Base-by-base conservation (phyloP, 139 green algal genomes). In the Coelastrella sp. region DNA sequence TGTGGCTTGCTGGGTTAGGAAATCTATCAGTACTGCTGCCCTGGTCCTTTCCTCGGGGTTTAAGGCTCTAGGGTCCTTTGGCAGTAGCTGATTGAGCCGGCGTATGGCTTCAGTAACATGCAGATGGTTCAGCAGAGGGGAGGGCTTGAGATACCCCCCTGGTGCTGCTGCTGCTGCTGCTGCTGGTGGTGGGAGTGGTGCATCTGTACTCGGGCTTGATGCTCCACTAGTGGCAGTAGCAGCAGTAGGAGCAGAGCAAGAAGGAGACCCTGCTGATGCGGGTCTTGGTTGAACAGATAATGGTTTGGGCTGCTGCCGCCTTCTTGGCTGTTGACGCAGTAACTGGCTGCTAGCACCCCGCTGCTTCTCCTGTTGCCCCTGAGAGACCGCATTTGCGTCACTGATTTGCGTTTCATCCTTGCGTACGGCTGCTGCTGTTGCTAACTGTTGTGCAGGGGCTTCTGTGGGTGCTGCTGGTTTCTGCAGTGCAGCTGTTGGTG, bases 91-190 rank as follows among this genome's bases (percentile, higher is more conserved):
- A 5, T 4, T 19, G 21, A 82, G 53, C 53, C 35, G 51, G 21
- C 53, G 34, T 9, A 82, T 23, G 5, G 75, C 75, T 40, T 82
- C 75, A 27, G 75, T 82, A 13, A 82, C 53, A 57, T 82, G 75
- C 53, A 82, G 21, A 53, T 57, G 6, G 35, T 82, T 82, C 2
- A 82, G 53, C 23, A 60, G 25, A 15, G 53, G 35, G 17, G 50
- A 34, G 9, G 34, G 72, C 69, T 45, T 41, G 23, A 23, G n/a
- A 0, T 38, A 8, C 35, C 19, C 51, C 37, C 15, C 51, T 81
- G 50, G 50, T 69, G 74, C 69, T 79, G 69, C 41, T 79, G 69
- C 69, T 79, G 69, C 69, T 62, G 69, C 23, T 62, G 69, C 40
- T 78, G 69, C n/a, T 60, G 27, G 7, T 35, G 40, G 69, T n/a